A percentile compares a stretch with the other conserved stretches of the same genome.
Conservation (phyloP, 805 yeast species). For the Ogataea glucozyma region DNA sequence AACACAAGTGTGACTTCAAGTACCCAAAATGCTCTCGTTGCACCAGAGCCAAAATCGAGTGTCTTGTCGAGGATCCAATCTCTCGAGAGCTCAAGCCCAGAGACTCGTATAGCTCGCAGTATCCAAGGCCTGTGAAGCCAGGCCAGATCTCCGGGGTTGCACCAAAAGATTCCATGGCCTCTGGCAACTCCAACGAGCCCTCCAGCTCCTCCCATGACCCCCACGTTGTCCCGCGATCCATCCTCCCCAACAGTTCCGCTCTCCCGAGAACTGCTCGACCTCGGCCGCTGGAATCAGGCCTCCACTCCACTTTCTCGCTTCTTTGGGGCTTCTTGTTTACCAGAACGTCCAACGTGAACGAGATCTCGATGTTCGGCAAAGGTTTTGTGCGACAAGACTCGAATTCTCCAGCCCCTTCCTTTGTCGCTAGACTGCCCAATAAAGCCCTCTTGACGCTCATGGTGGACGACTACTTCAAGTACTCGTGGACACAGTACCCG, state of each 20-base stretch:
- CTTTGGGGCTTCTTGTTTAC: constrained; percentile 6
- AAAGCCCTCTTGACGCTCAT: background rate
- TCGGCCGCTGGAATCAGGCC: background rate
- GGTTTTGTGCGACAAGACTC: background rate
- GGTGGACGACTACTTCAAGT: constrained; percentile 15
- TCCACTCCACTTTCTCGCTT: constrained; percentile 6
- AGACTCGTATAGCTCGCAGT: too few relatives aligned
- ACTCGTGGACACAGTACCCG: constrained; percentile 23
- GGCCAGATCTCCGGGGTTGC: too few relatives aligned
- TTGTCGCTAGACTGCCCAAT: too few relatives aligned
- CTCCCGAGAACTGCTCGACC: background rate
- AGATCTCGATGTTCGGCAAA: constrained; percentile 3
- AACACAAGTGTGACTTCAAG: constrained; percentile 27
- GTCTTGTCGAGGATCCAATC: constrained; percentile 21
- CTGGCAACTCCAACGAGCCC: background rate
- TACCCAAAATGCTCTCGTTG: constrained; percentile 29
- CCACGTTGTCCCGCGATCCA: too few relatives aligned
- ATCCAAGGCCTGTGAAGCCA: background rate
- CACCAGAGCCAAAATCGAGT: constrained; percentile 16
- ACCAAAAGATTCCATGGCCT: too few relatives aligned
- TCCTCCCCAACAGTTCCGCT: background rate
- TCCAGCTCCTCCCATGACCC: background rate
- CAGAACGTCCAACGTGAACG: background rate
- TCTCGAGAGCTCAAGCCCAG: constrained; percentile 16
- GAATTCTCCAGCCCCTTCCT: too few relatives aligned